Conservation (phyloP, 345 rosid species). For the Isatis tinctoria region DNA sequence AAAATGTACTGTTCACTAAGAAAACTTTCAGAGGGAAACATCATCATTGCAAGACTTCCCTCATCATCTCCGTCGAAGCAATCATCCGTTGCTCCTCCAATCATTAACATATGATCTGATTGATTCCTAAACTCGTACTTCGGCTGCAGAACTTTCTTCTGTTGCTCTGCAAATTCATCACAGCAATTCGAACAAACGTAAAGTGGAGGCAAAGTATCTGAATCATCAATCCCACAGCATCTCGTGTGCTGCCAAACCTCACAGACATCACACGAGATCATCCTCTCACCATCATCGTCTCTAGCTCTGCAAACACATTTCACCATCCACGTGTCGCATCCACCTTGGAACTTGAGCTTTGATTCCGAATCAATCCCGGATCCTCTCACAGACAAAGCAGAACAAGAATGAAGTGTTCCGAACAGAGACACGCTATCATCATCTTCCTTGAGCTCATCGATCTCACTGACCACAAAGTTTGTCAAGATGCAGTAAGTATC, state of each 20-base stretch:
- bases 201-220: constrained; percentile 61
- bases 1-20: not conserved
- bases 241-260: constrained; percentile 93
- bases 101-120: constrained; percentile 29
- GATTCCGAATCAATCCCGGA: constrained; percentile 41
- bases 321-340: constrained; percentile 73
- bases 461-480: constrained; percentile 47
- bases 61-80: constrained; percentile 3
- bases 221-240: constrained; percentile 70
- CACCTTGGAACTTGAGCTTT: constrained; percentile 54
- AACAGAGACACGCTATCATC: constrained; percentile 40
- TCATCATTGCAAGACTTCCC: constrained; percentile 13
- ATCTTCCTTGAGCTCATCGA: constrained; percentile 42
- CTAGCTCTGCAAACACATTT: constrained; percentile 67
- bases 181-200: constrained; percentile 72
- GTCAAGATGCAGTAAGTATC: constrained; percentile 70
- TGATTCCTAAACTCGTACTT: constrained; percentile 25
- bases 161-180: constrained; percentile 38
- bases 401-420: constrained; percentile 50
- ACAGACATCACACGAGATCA: constrained; percentile 80
- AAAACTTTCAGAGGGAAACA: constrained; percentile 23
- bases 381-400: constrained; percentile 50
- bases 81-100: not conserved
- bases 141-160: constrained; percentile 31
- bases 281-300: constrained; percentile 94